Evolutionary conservation across 2,329 filamentous ascomycete species (phyloP).

Genomic region (Exophiala lecanii-corni): DNA sequence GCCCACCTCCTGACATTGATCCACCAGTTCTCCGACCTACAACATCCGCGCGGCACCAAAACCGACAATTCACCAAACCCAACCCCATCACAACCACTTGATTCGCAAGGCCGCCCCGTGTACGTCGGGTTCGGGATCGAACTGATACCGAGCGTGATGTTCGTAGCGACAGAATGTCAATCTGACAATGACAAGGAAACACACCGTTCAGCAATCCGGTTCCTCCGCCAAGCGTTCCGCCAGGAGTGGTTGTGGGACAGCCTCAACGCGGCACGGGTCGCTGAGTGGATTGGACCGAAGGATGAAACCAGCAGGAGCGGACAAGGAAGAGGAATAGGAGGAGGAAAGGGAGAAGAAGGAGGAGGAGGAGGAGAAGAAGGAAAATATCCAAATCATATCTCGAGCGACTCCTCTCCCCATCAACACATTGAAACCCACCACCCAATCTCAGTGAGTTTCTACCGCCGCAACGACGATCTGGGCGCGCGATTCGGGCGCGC

Average conservation of each 20-base stretch:
- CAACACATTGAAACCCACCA: too few species aligned
- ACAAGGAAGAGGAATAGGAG: not conserved
- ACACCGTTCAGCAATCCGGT: not conserved
- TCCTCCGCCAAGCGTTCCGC: not conserved
- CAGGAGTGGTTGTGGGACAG: conserved; percentile 4
- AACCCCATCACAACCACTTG: not conserved
- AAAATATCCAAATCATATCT: too few species aligned
- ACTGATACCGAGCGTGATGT: not conserved
- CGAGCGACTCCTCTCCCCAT: too few species aligned
- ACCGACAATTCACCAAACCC: not conserved
- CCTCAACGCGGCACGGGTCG: not conserved
- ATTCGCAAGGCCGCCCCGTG: not conserved
- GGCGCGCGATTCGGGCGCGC: too few species aligned
- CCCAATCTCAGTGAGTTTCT: too few species aligned
- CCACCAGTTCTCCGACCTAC: not conserved
- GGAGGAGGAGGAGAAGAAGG: too few species aligned
- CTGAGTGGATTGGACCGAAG: not conserved
- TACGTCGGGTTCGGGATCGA: not conserved
- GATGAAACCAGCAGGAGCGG: not conserved
- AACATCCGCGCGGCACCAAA: not conserved
- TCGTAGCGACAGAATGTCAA: not conserved
- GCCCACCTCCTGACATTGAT: not conserved
- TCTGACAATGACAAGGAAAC: not conserved
- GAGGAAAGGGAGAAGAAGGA: too few species aligned
- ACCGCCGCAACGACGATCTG: too few species aligned